Evolutionary conservation across 2,329 filamentous ascomycete genomes (phyloP).

Genomic region (Colletotrichum sp.): DNA sequence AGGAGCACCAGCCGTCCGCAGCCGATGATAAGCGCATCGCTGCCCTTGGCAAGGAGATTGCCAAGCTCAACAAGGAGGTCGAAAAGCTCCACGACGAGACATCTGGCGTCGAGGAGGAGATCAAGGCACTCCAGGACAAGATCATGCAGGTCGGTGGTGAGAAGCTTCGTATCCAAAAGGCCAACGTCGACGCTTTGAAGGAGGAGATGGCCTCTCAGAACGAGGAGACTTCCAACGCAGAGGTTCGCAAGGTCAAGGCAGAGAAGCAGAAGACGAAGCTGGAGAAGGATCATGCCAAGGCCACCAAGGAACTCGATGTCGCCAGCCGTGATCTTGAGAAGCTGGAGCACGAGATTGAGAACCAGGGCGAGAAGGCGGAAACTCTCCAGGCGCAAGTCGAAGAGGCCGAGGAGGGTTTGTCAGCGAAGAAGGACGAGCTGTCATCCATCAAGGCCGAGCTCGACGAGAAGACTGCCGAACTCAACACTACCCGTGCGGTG

Average conservation of each 20-base stretch:
- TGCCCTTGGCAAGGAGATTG: conserved; percentile 78
- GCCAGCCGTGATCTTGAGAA: conserved; percentile 76
- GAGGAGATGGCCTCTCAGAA: conserved; percentile 81
- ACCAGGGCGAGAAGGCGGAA: conserved; percentile 77
- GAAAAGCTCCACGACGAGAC: conserved; percentile 83
- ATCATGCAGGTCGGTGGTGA: conserved; percentile 99
- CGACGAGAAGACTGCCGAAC: conserved; percentile 82
- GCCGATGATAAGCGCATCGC: conserved; percentile 78
- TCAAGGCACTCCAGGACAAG: conserved; percentile 90
- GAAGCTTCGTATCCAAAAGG: conserved; percentile 86
- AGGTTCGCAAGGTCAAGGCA: conserved; percentile 89
- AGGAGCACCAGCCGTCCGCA: conserved; percentile 81
- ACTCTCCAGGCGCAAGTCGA: conserved; percentile 77
- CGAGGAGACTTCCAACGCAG: conserved; percentile 84
- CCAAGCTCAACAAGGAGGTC: conserved; percentile 77
- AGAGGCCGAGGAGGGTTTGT: conserved; percentile 80
- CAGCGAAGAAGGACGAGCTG: conserved; percentile 81
- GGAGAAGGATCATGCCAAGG: conserved; percentile 80
- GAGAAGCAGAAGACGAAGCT: conserved; percentile 92
- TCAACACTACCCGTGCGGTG: conserved; percentile 86
- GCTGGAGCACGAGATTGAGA: conserved; percentile 78
- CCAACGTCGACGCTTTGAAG: conserved; percentile 88
- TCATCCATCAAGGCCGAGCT: conserved; percentile 81
- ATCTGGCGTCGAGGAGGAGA: conserved; percentile 89
- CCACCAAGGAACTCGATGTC: conserved; percentile 78